Percentiles rank a stretch among this genome's conserved stretches.
phyloP scores from a whole-genome alignment of 2,329 filamentous ascomycete genomes.

The Colletotrichum sp. region DNA sequence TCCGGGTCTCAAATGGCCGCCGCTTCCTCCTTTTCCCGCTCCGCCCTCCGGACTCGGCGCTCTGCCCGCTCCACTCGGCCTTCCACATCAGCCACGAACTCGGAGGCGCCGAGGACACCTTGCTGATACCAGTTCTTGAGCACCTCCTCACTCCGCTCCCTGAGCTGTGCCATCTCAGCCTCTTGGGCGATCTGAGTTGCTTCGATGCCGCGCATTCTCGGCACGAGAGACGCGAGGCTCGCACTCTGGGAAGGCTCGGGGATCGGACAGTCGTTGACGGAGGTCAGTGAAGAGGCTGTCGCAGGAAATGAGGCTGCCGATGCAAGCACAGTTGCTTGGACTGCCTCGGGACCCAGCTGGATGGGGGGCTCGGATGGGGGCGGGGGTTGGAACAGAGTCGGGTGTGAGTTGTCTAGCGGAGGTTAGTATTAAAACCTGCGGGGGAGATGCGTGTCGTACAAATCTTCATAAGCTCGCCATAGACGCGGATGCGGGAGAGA shows the following conservation, averaged over 20 bases:
- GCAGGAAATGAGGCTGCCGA: slow-evolving; percentile 61
- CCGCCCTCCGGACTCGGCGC: slow-evolving; percentile 66
- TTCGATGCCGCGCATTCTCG: slow-evolving; percentile 66
- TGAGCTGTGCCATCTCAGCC: slow-evolving; percentile 66
- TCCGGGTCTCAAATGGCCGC: background rate
- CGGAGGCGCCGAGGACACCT: slow-evolving; percentile 70
- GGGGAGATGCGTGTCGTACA: slow-evolving; percentile 45
- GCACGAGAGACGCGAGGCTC: slow-evolving; percentile 60
- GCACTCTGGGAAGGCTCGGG: slow-evolving; percentile 61
- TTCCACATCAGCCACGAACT: slow-evolving; percentile 75
- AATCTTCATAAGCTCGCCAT: slow-evolving; percentile 64
- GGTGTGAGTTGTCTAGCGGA: slow-evolving; percentile 55
- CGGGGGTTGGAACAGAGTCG: slow-evolving; percentile 58
- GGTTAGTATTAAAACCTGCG: background rate
- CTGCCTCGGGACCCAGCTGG: slow-evolving; percentile 54
- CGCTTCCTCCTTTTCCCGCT: slow-evolving; percentile 60
- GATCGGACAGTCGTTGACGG: slow-evolving; percentile 59
- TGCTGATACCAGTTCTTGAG: slow-evolving; percentile 77
- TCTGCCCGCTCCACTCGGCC: slow-evolving; percentile 70
- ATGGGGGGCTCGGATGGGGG: slow-evolving; percentile 52
- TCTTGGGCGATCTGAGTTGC: slow-evolving; percentile 66
- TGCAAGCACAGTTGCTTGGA: slow-evolving; percentile 60
- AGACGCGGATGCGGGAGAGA: slow-evolving; percentile 57
- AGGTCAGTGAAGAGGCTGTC: slow-evolving; percentile 62
- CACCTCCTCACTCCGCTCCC: slow-evolving; percentile 65